Evolutionary conservation across 805 yeast genomes (phyloP).

Genomic region (Brettanomyces custersianus): DNA sequence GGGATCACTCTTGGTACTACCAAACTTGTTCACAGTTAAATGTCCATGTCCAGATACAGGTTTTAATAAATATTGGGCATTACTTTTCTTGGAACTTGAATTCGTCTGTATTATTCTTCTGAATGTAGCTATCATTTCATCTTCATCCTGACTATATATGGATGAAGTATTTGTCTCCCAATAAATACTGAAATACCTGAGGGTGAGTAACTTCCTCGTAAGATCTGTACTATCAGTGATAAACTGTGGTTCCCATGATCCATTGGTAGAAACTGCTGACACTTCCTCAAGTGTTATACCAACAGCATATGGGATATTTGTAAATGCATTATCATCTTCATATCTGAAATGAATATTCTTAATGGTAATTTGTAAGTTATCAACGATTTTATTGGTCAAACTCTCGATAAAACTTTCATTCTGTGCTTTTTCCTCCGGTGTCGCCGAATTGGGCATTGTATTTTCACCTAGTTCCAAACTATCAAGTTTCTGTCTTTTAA

Average conservation of each 20-base stretch:
- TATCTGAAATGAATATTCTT: conserved; percentile 87
- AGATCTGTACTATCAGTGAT: conserved; percentile 58
- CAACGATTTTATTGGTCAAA: conserved; percentile 80
- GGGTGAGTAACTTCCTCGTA: conserved; percentile 68
- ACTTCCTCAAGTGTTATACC: conserved; percentile 81
- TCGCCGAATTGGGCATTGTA: conserved; percentile 15
- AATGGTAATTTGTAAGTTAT: conserved; percentile 84
- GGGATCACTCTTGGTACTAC: conserved; percentile 58
- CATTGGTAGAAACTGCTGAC: conserved; percentile 87
- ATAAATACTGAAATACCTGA: conserved; percentile 68
- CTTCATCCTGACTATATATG: conserved; percentile 38
- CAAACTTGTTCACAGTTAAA: conserved; percentile 68
- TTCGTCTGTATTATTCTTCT: conserved; percentile 31
- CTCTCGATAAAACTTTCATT: conserved; percentile 83
- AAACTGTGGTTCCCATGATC: conserved; percentile 76
- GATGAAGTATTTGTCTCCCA: conserved; percentile 60
- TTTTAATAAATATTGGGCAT: conserved; percentile 52
- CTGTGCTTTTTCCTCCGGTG: conserved; percentile 34
- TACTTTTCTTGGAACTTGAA: conserved; percentile 12
- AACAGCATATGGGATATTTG: conserved; percentile 67
- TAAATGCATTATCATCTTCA: conserved; percentile 69
- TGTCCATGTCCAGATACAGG: conserved; percentile 90
- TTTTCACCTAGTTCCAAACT: conserved; percentile 53
- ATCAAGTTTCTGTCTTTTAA: conserved; percentile 57
- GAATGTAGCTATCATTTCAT: conserved; percentile 29